Base-by-base conservation (phyloP, 2,329 filamentous ascomycete species). In the Xylogone sp. region DNA sequence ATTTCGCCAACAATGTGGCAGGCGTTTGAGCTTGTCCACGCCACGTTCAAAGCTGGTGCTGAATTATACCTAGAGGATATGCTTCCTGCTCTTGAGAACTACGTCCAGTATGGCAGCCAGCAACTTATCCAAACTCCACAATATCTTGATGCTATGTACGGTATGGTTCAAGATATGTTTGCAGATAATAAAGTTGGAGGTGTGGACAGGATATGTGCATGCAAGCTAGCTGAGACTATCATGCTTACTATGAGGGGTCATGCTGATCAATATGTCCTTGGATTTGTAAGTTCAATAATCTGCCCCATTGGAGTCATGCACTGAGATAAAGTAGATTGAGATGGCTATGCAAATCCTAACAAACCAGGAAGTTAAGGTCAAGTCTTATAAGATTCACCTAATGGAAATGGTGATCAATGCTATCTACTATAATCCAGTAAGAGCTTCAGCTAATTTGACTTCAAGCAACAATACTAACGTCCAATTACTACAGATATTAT, bases 371-470 rank as follows among this genome's bases (percentile, higher is more conserved):
- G 77, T 89, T 48, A 92, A 91, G 71, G 86, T 95, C 61, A 97
- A 95, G 77, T 92, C 90, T 2, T 95, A 97, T 70, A 87, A 90
- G 63, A 92, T 97, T 50, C 93, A 99, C 69, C 75, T 99, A 43
- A 96, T 99, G 88, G 94, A 99, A 74, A 95, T 99, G 85, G 85
- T 99, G 53, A 96, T 99, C 76, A 97, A 97, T 71, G 85, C 89
- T 50, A 91, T 97, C 63, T 96, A 97, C 78, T 99, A 99, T 78
- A 97, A 96, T 74, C 92, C 94, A 1, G 73, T 66, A 59, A 10
- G 59, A 21, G 21, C 46, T 24, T 22, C 13, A 18, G 18, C 34
- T 1, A 31, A 3, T 10, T 31, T 7, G 9, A n/a, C 12, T 8
- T 29, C 13, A 9, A 29, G 13, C 27, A 16, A 45, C 44, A 49